Conservation (phyloP, 2,329 filamentous ascomycete species). For the Rosellinia necatrix region DNA sequence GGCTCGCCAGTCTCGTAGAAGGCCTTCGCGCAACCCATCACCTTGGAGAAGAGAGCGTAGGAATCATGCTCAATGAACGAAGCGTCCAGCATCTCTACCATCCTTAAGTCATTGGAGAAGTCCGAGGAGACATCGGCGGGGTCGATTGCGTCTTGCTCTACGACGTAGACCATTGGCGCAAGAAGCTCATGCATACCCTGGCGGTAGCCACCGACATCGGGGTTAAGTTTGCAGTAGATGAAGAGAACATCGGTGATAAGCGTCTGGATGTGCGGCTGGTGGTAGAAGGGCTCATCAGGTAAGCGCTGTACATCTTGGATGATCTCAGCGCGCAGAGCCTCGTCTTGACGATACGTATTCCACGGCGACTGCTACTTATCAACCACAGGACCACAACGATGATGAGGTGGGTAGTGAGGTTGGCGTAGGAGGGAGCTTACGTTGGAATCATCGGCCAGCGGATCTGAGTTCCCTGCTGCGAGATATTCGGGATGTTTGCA, state of each 20-base stretch:
- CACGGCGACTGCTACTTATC: constrained; percentile 74
- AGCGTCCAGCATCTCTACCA: constrained; percentile 71
- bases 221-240: constrained; percentile 91
- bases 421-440: constrained; percentile 42
- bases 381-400: constrained; percentile 13
- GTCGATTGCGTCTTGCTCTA: constrained; percentile 80
- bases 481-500: constrained; percentile 85
- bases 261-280: constrained; percentile 74
- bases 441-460: constrained; percentile 77
- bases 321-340: constrained; percentile 84
- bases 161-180: constrained; percentile 83
- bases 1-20: constrained; percentile 78
- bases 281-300: constrained; percentile 90
- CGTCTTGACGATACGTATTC: constrained; percentile 84
- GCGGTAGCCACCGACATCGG: constrained; percentile 84
- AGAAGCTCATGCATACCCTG: constrained; percentile 98
- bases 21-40: constrained; percentile 85
- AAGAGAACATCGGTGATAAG: constrained; percentile 90
- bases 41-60: constrained; percentile 79
- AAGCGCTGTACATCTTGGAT: constrained; percentile 92
- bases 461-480: constrained; percentile 72
- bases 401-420: background rate
- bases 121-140: constrained; percentile 42
- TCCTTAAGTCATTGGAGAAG: constrained; percentile 51
- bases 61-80: constrained; percentile 86